phyloP scores from a whole-genome alignment of 176 grass and related monocot species.

The Carex scoparia region DNA sequence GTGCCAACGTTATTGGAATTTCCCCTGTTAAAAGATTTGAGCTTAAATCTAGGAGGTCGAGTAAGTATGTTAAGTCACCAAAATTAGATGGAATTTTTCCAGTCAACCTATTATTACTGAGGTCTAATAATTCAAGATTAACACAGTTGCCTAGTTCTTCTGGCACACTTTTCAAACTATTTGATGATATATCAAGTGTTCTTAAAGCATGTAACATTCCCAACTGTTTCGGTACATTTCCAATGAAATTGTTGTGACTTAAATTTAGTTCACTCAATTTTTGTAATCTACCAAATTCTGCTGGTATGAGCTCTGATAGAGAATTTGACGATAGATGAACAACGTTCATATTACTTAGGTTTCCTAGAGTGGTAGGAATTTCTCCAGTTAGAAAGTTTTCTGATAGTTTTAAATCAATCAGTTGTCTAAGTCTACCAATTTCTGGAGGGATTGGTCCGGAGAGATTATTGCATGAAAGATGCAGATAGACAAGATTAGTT shows the following conservation, averaged over 20 bases:
- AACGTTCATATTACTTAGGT: not conserved
- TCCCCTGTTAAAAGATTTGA: conserved; percentile 17
- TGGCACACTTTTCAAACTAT: not conserved
- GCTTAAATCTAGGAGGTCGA: conserved; percentile 25
- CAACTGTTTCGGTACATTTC: not conserved
- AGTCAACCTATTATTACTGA: not conserved
- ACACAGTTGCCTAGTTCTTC: not conserved
- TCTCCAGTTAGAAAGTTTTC: not conserved
- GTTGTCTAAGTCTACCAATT: no score
- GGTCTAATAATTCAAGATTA: not conserved
- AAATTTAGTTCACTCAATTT: not conserved
- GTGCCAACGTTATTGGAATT: not conserved
- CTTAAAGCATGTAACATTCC: not conserved
- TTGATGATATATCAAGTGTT: not conserved
- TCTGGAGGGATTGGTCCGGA: no score
- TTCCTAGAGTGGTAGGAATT: not conserved
- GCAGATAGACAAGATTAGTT: no score
- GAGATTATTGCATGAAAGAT: no score
- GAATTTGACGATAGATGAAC: conserved; percentile 24
- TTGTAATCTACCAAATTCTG: not conserved
- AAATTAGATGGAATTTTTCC: not conserved
- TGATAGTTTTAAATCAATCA: no score
- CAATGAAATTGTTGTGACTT: not conserved
- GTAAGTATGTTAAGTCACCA: not conserved
- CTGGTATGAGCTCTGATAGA: not conserved